phyloP scores from a whole-genome alignment of 352 stramenopile species.

The Albugo laibachii region DNA sequence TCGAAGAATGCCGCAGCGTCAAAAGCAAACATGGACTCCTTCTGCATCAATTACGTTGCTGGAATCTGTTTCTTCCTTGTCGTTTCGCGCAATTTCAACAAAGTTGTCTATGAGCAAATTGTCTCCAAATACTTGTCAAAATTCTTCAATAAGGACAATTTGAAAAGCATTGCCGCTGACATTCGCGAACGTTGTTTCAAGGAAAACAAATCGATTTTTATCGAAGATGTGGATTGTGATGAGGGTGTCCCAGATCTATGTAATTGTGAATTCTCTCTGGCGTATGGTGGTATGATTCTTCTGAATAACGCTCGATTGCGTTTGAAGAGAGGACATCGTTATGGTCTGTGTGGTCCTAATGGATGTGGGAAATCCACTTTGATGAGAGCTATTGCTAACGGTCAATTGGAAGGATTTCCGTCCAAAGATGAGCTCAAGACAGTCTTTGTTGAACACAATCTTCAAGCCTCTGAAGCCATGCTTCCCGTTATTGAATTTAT shows the following conservation, averaged over 20 bases:
- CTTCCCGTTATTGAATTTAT: constrained; percentile 73
- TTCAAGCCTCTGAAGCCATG: constrained; percentile 80
- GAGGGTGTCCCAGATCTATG: constrained; percentile 94
- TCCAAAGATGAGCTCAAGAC: constrained; percentile 87
- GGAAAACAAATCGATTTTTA: constrained; percentile 81
- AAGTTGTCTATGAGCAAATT: constrained; percentile 87
- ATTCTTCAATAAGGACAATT: constrained; percentile 39
- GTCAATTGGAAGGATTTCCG: constrained; percentile 93
- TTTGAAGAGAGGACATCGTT: constrained; percentile 81
- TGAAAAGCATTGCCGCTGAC: constrained; percentile 40
- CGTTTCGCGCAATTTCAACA: constrained; percentile 86
- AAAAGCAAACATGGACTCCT: constrained; percentile 80
- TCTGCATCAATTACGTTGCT: constrained; percentile 78
- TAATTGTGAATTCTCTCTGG: constrained; percentile 98
- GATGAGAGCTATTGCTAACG: constrained; percentile 90
- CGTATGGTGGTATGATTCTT: constrained; percentile 85
- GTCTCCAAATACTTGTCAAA: constrained; percentile 77
- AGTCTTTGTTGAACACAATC: constrained; percentile 94
- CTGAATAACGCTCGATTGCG: constrained; percentile 83
- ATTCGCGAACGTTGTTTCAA: constrained; percentile 78
- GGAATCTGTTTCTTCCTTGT: constrained; percentile 72
- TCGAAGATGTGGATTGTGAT: constrained; percentile 93
- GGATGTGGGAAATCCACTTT: constrained; percentile 92
- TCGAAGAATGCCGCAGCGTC: constrained; percentile 45
- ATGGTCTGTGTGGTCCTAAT: constrained; percentile 89